Evolutionary conservation across 208 protist genomes (phyloP).

Genomic region (Naegleria gruberi): DNA sequence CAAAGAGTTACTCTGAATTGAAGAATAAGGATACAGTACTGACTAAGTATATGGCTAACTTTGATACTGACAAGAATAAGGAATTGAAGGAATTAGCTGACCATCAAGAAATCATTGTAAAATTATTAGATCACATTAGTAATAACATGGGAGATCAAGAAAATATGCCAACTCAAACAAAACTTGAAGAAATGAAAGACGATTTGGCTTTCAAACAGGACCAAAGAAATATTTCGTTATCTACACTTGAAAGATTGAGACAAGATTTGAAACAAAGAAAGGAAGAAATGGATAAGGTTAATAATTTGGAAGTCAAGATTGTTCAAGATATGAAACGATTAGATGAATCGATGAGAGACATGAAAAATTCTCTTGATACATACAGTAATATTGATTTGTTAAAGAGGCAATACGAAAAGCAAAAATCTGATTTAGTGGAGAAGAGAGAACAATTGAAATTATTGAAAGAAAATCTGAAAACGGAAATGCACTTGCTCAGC

Average conservation of each 20-base stretch:
- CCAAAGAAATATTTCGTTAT: conserved; percentile 63
- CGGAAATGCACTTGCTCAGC: conserved; percentile 56
- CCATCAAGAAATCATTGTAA: conserved; percentile 52
- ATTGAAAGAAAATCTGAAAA: conserved; percentile 60
- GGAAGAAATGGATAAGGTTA: conserved; percentile 71
- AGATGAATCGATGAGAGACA: conserved; percentile 60
- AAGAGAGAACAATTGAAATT: conserved; percentile 54
- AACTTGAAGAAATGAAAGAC: conserved; percentile 58
- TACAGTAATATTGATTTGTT: conserved; percentile 65
- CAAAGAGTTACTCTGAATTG: conserved; percentile 66
- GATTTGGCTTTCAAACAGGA: conserved; percentile 64
- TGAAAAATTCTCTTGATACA: conserved; percentile 60
- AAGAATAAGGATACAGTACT: conserved; percentile 68
- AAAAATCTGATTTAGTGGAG: conserved; percentile 44
- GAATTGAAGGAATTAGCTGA: conserved; percentile 53
- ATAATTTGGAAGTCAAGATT: conserved; percentile 71
- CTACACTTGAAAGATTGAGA: conserved; percentile 68
- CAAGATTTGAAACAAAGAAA: conserved; percentile 75
- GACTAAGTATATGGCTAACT: conserved; percentile 70
- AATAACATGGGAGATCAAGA: conserved; percentile 60
- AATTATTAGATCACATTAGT: conserved; percentile 63
- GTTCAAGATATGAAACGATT: conserved; percentile 66
- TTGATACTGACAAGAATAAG: conserved; percentile 61
- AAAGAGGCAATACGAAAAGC: conserved; percentile 53
- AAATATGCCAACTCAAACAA: conserved; percentile 61